phyloP scores from a whole-genome alignment of 2,329 filamentous ascomycete genomes.

The Exophiala sp. region DNA sequence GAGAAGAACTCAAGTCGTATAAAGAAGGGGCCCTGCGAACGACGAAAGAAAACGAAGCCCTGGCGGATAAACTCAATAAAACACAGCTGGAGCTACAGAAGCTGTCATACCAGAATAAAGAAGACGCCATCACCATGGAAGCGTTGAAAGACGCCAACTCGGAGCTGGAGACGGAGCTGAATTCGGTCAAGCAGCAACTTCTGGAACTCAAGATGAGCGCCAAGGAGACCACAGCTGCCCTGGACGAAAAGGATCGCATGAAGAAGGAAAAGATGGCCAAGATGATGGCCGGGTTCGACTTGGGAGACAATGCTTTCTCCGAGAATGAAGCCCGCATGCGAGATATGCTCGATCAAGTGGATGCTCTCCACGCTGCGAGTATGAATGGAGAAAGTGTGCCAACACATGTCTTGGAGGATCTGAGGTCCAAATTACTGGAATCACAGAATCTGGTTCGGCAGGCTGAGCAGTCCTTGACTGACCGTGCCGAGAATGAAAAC shows the following conservation, averaged over 20 bases:
- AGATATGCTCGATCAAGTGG: slow-evolving; percentile 75
- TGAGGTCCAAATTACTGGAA: slow-evolving; percentile 74
- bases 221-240: slow-evolving; percentile 80
- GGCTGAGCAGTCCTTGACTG: slow-evolving; percentile 78
- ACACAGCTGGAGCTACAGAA: slow-evolving; percentile 96
- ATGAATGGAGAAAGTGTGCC: slow-evolving; percentile 71
- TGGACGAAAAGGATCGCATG: slow-evolving; percentile 97
- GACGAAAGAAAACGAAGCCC: slow-evolving; percentile 82
- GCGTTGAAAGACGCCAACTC: slow-evolving; percentile 91
- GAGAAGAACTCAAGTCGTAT: slow-evolving; percentile 76
- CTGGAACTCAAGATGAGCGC: slow-evolving; percentile 94
- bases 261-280: slow-evolving; percentile 99
- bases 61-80: slow-evolving; percentile 81
- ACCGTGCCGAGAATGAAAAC: slow-evolving; percentile 59
- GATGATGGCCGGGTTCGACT: slow-evolving; percentile 99
- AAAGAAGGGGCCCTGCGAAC: slow-evolving; percentile 80
- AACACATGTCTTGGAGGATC: slow-evolving; percentile 69
- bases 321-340: slow-evolving; percentile 84
- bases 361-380: slow-evolving; percentile 70
- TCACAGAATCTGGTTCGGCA: slow-evolving; percentile 90
- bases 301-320: slow-evolving; percentile 87
- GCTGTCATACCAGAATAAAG: slow-evolving; percentile 90
- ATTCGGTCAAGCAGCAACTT: slow-evolving; percentile 88
- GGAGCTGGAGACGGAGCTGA: slow-evolving; percentile 84
- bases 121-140: slow-evolving; percentile 96